Percentiles rank a stretch among this genome's conserved stretches.
Evolutionary conservation across 768 basidiomycete species (phyloP).

Genomic region (Paxillus rubicundulus): DNA sequence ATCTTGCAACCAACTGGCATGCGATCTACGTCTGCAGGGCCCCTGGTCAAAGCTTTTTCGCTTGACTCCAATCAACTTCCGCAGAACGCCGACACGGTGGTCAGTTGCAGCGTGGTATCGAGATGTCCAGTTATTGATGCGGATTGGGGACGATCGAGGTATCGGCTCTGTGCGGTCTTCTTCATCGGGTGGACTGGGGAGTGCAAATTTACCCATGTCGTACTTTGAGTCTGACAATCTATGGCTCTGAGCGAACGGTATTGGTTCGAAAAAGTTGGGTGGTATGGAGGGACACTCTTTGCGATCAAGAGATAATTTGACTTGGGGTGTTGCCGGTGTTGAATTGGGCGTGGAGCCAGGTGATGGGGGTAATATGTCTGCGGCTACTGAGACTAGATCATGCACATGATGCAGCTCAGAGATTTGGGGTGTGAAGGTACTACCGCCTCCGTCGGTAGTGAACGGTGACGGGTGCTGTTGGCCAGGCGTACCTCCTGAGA

Average conservation of each 20-base stretch:
- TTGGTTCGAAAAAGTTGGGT: conserved; percentile 59
- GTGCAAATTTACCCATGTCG: conserved; percentile 63
- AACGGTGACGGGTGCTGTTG: conserved; percentile 32
- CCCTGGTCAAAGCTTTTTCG: conserved; percentile 50
- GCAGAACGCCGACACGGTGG: conserved; percentile 66
- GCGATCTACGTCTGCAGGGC: conserved; percentile 32
- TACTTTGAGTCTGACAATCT: conserved; percentile 72
- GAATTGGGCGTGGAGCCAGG: conserved; percentile 51
- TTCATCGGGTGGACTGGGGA: conserved; percentile 63
- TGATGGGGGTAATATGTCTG: conserved; percentile 49
- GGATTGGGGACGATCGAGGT: conserved; percentile 17
- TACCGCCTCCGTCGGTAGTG: conserved; percentile 23
- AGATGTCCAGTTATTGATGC: conserved; percentile 42
- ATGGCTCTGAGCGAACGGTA: conserved; percentile 68
- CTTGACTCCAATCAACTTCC: conserved; percentile 68
- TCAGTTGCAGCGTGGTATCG: conserved; percentile 65
- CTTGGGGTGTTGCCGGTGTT: conserved; percentile 51
- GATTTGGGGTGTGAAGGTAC: conserved; percentile 19
- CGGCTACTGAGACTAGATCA: conserved; percentile 28
- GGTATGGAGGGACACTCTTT: conserved; percentile 13
- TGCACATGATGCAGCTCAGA: conserved; percentile 23
- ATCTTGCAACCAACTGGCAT: conserved; percentile 44
- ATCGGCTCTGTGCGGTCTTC: conserved; percentile 35
- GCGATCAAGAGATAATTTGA: conserved; percentile 41
- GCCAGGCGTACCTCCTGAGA: conserved; percentile 26